Conservation (phyloP, 2,329 filamentous ascomycete species). For the Dothidotthia symphoricarpi region DNA sequence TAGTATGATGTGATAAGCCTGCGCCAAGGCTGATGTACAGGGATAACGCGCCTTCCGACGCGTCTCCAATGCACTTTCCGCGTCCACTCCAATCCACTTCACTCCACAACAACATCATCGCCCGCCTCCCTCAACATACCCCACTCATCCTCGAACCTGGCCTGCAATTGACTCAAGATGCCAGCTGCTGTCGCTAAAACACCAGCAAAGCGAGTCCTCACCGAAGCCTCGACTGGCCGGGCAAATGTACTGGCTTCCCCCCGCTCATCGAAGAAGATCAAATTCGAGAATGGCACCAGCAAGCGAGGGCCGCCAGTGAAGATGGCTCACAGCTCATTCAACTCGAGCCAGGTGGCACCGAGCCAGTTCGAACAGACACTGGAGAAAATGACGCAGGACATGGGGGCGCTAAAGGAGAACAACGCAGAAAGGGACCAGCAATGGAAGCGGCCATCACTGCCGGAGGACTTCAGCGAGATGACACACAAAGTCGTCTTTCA, state of each 20-base stretch:
- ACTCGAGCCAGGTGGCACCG: constrained; percentile 74
- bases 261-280: constrained; percentile 73
- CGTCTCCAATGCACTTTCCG: constrained; percentile 26
- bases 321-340: constrained; percentile 57
- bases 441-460: constrained; percentile 70
- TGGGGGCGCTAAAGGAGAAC: constrained; percentile 76
- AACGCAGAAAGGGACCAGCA: constrained; percentile 92
- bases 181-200: constrained; percentile 34
- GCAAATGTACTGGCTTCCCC: constrained; percentile 47
- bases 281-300: constrained; percentile 64
- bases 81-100: constrained; percentile 13
- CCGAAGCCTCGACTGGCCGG: constrained; percentile 47
- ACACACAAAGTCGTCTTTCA: constrained; percentile 81
- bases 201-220: constrained; percentile 48
- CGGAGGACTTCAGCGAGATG: constrained; percentile 58
- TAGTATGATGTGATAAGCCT: too few species aligned
- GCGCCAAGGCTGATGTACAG: constrained; percentile 14
- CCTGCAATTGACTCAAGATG: constrained; percentile 22
- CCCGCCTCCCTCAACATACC: constrained; percentile 2
- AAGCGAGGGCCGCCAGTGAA: constrained; percentile 63
- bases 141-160: constrained; percentile 1
- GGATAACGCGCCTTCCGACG: constrained; percentile 31
- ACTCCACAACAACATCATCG: constrained; percentile 14
- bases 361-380: constrained; percentile 94
- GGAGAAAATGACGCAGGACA: constrained; percentile 94